Conservation (phyloP, 2,329 filamentous ascomycete genomes). For the Fusarium devonianum region DNA sequence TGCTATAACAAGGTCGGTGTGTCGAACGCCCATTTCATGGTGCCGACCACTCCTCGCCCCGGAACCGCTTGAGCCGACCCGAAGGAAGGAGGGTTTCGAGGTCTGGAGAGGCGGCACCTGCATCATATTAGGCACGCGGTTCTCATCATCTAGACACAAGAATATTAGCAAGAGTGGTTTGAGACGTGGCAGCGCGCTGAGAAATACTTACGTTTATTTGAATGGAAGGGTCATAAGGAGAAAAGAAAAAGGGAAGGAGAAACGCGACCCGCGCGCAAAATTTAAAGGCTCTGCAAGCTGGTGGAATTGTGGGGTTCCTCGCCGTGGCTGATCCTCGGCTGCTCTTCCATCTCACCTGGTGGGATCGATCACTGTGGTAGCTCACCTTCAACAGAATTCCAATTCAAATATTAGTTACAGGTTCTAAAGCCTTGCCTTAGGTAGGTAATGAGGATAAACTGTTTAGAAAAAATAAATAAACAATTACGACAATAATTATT, state of each 20-base stretch:
- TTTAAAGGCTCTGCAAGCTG: conserved; percentile 48
- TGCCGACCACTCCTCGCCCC: conserved; percentile 68
- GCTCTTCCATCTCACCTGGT: no score
- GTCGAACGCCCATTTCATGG: conserved; percentile 99
- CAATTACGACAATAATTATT: no score
- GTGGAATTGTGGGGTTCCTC: conserved; percentile 32
- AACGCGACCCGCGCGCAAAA: conserved; percentile 42
- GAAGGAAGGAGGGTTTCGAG: conserved; percentile 80
- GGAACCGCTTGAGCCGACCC: conserved; percentile 85
- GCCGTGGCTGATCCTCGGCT: conserved; percentile 42
- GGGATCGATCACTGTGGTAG: neutral
- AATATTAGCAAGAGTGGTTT: conserved; percentile 44
- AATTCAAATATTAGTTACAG: no score
- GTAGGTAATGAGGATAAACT: no score
- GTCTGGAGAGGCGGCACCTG: conserved; percentile 68
- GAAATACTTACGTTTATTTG: conserved; percentile 87
- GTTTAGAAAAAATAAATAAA: no score
- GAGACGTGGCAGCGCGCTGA: conserved; percentile 19
- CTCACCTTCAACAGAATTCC: neutral
- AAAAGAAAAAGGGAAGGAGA: conserved; percentile 54
- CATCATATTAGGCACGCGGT: conserved; percentile 95
- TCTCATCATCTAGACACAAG: conserved; percentile 92
- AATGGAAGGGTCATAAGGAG: conserved; percentile 94
- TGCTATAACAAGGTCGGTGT: conserved; percentile 93
- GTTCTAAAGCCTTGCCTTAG: no score